These are phyloP conservation scores for Fusarium sp. DNA, from an alignment of 2,329 filamentous ascomycete genomes.

Conservation along the genomic window DNA sequence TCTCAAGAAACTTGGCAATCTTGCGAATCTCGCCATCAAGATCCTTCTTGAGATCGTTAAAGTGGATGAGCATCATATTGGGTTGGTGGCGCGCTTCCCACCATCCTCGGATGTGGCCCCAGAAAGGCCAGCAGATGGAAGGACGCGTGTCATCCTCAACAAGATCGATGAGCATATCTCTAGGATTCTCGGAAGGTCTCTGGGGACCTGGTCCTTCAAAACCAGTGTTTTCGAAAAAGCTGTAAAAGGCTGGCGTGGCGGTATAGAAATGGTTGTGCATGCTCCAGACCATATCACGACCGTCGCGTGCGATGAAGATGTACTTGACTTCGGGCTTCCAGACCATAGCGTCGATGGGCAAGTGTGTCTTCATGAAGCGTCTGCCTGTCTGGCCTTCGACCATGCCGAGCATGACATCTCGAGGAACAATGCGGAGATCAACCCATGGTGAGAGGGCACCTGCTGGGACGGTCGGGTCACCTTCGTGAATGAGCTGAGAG, in stretches of 20 bases:
- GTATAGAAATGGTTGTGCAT: conserved; percentile 3
- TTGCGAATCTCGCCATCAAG: neutral
- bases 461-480: neutral
- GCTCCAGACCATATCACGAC: conserved; percentile 22
- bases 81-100: conserved; percentile 6
- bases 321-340: conserved; percentile 13
- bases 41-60: conserved; percentile 19
- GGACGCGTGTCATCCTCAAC: conserved; percentile 2
- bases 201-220: neutral
- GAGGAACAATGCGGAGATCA: conserved; percentile 6
- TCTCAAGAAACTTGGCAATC: conserved; percentile 1
- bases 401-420: neutral
- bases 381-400: conserved; percentile 4
- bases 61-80: conserved; percentile 1
- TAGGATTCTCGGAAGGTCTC: neutral
- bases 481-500: conserved; percentile 7
- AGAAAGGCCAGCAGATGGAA: conserved; percentile 10
- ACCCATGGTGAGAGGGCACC: conserved; percentile 13
- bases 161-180: conserved; percentile 5
- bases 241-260: conserved; percentile 14
- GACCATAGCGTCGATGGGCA: conserved; percentile 2
- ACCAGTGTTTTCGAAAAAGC: neutral
- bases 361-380: conserved; percentile 18
- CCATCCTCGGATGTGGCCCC: conserved; percentile 22
- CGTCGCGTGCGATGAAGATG: conserved; percentile 18